Conservation (phyloP, 2,329 filamentous ascomycete genomes). For the Graphiopsis chlorocephala region DNA sequence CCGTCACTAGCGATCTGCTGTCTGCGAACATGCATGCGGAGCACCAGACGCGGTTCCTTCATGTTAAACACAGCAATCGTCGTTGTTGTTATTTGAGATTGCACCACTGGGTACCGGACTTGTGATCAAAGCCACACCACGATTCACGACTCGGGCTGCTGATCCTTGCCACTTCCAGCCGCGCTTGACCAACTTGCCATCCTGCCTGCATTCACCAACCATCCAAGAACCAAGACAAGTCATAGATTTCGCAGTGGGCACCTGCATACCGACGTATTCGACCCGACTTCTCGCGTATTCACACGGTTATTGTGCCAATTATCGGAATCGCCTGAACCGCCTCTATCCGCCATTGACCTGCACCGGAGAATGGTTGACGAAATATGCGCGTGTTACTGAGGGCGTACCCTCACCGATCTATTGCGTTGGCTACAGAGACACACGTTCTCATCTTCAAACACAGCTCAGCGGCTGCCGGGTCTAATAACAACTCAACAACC, state of each 20-base stretch:
- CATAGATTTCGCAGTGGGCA: not conserved
- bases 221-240: not conserved
- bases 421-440: constrained; percentile 76
- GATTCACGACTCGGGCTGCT: not conserved
- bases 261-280: not conserved
- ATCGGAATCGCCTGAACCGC: not conserved
- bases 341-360: not conserved
- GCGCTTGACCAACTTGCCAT: constrained; percentile 1
- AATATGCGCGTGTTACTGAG: constrained; percentile 64
- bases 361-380: constrained; percentile 9
- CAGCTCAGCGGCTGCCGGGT: constrained; percentile 66
- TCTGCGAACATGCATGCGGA: not conserved
- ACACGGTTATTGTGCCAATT: not conserved
- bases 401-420: constrained; percentile 81
- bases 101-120: not conserved
- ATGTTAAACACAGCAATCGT: not conserved
- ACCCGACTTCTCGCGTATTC: not conserved
- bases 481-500: constrained; percentile 48
- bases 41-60: not conserved
- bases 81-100: not conserved
- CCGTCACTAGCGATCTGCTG: not conserved
- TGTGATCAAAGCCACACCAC: not conserved
- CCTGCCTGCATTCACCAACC: not conserved
- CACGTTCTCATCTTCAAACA: constrained; percentile 84
- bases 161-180: constrained; percentile 1